Evolutionary conservation across 73 alveolate species (phyloP).

Genomic region (Paramecium pentaurelia): DNA sequence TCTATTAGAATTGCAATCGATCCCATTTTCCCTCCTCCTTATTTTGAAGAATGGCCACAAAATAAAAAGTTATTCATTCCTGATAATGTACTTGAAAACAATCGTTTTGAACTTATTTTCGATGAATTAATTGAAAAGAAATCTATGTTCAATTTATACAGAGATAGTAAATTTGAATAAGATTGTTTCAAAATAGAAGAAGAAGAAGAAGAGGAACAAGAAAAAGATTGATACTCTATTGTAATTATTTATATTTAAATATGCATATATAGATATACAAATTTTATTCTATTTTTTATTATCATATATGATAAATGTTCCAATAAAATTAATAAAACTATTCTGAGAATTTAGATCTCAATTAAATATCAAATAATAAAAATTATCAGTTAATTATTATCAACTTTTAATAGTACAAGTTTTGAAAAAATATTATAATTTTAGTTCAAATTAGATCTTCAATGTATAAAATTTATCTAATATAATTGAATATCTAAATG

Average conservation of each 20-base stretch:
- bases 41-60: conserved; percentile 45
- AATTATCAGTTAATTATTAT: no score
- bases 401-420: no score
- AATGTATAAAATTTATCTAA: no score
- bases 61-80: conserved; percentile 47
- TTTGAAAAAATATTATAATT: no score
- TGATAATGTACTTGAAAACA: conserved; percentile 42
- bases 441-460: no score
- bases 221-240: neutral
- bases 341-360: no score
- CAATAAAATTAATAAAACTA: no score
- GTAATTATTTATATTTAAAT: neutral
- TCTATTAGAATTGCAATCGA: conserved; percentile 46
- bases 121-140: conserved; percentile 49
- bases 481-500: no score
- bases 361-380: no score
- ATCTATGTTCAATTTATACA: conserved; percentile 19
- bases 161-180: conserved; percentile 17
- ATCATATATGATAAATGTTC: no score
- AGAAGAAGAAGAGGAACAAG: conserved; percentile 53
- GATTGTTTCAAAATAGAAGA: conserved; percentile 43
- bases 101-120: conserved; percentile 52
- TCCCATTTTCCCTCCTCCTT: conserved; percentile 60
- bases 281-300: no score
- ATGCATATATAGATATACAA: neutral